phyloP scores from a whole-genome alignment of 2,329 filamentous ascomycete genomes.

The Aspergillus cejpii region DNA sequence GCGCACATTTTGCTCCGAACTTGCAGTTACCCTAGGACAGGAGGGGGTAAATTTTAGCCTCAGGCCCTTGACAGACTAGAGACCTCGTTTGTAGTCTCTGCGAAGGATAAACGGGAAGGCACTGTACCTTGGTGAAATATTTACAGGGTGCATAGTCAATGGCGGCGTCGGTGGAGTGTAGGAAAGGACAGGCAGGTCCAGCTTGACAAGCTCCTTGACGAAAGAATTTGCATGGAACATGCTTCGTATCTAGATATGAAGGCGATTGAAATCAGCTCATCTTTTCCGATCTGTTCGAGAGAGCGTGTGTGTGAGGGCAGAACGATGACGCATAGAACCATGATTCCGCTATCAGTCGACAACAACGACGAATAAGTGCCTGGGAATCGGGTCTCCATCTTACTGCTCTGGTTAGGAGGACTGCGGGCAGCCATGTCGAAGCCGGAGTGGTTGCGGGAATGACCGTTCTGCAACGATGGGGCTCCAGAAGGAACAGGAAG shows the following conservation, averaged over 20 bases:
- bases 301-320: no score
- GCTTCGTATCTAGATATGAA: conserved; percentile 66
- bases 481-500: conserved; percentile 34
- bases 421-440: conserved; percentile 44
- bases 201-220: conserved; percentile 93
- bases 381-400: conserved; percentile 30
- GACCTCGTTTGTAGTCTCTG: neutral
- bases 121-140: conserved; percentile 87
- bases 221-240: conserved; percentile 99
- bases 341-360: no score
- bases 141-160: conserved; percentile 88
- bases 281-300: neutral
- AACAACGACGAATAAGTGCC: no score
- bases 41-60: conserved; percentile 15
- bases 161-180: conserved; percentile 79
- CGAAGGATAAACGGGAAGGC: neutral
- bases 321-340: no score
- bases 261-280: neutral
- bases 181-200: conserved; percentile 90
- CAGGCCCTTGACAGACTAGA: neutral
- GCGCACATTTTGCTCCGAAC: conserved; percentile 94
- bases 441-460: conserved; percentile 37
- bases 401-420: conserved; percentile 42
- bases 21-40: conserved; percentile 83
- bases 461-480: conserved; percentile 34